Percentiles rank a stretch among this genome's conserved stretches.
Evolutionary conservation across 1,139 yeast genomes (phyloP).

Genomic region (Candida smagusa): DNA sequence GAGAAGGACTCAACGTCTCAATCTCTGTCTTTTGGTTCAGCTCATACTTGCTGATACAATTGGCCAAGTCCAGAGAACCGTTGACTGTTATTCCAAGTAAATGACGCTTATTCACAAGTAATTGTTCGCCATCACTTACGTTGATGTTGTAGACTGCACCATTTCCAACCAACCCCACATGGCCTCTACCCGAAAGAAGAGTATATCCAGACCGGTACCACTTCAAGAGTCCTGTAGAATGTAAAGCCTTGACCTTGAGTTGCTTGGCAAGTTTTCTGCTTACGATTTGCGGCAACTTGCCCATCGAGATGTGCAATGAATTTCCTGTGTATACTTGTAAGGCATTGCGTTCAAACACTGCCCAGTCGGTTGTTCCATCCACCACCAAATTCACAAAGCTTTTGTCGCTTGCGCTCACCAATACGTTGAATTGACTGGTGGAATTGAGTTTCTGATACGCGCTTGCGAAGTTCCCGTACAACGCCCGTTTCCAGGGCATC

Average conservation of each 20-base stretch:
- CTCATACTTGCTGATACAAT: constrained; percentile 29
- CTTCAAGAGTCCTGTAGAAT: constrained; percentile 34
- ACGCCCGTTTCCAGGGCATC: constrained; percentile 35
- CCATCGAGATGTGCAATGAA: constrained; percentile 37
- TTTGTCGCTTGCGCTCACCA: constrained; percentile 30
- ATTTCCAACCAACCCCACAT: constrained; percentile 51
- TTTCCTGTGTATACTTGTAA: constrained; percentile 53
- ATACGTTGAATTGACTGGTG: constrained; percentile 44
- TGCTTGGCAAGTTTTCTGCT: constrained; percentile 30
- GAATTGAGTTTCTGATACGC: constrained; percentile 45
- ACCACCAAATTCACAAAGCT: constrained; percentile 43
- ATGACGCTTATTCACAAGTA: constrained; percentile 45
- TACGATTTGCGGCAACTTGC: constrained; percentile 38
- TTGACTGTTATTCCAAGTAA: constrained; percentile 51
- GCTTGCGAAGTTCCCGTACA: constrained; percentile 41
- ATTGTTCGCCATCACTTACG: constrained; percentile 45
- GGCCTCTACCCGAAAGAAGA: constrained; percentile 57
- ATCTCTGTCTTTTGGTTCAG: not conserved
- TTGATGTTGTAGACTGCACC: constrained; percentile 54
- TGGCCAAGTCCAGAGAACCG: constrained; percentile 46
- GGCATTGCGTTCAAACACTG: constrained; percentile 44
- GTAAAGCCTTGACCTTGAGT: constrained; percentile 18
- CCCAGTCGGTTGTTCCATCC: constrained; percentile 65
- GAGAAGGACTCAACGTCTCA: constrained; percentile 13
- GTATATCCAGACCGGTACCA: constrained; percentile 41